These are phyloP conservation scores for Candida boidinii DNA, from an alignment of 805 yeast species.

Conservation along the genomic window DNA sequence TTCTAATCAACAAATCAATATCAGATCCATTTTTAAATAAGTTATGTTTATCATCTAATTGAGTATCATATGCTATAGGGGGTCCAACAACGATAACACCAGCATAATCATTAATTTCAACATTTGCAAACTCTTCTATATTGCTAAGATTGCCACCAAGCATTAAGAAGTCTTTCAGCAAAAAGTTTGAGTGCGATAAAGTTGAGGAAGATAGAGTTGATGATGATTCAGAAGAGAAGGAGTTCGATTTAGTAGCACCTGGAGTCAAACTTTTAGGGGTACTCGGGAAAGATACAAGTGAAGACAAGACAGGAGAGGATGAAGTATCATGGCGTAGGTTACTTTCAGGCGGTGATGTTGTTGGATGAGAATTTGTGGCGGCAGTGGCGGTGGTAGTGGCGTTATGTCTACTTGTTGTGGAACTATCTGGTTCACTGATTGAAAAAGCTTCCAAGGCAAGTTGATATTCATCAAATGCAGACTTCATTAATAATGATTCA, in stretches of 20 bases:
- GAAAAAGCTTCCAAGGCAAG: conserved; percentile 5
- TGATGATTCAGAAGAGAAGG: too few species aligned
- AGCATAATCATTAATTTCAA: not conserved
- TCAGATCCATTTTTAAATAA: not conserved
- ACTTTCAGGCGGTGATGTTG: not conserved
- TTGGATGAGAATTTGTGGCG: not conserved
- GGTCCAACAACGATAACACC: conserved; percentile 1
- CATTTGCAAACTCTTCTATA: not conserved
- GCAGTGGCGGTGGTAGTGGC: not conserved
- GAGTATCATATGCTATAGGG: not conserved
- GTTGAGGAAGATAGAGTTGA: not conserved
- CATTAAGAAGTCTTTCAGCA: not conserved
- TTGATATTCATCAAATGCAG: conserved; percentile 5
- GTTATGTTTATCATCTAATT: not conserved
- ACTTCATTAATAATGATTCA: conserved; percentile 1
- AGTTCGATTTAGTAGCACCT: too few species aligned
- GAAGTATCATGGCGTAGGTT: not conserved
- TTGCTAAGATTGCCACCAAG: not conserved
- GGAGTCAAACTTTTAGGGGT: too few species aligned
- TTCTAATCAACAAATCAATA: too few species aligned
- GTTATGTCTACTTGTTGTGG: not conserved
- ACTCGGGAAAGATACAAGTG: too few species aligned
- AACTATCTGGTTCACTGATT: not conserved
- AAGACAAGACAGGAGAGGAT: too few species aligned
- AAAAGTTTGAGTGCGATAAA: not conserved